Evolutionary conservation across 805 yeast genomes (phyloP), one percentile per base, ranked within the genome.

Genomic region (Wickerhamomyces pijperi): DNA sequence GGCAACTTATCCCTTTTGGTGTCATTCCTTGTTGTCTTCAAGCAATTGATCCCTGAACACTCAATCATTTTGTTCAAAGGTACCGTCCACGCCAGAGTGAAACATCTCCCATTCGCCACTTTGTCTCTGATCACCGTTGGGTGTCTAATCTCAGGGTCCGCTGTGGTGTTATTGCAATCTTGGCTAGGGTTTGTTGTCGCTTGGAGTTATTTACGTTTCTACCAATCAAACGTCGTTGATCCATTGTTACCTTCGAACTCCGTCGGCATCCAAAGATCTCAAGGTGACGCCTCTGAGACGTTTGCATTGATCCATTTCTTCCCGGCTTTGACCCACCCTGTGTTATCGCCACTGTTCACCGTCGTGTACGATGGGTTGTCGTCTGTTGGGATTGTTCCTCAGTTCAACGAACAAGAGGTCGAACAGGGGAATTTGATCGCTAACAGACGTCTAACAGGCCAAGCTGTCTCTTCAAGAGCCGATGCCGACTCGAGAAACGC

Each of bases 221-320:
- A 63, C 63, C 92, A 86, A 51, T 53, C 70, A 14, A 68, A 72
- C 35, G 59, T 64, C n/a, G 56, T 63, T 18, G 81, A 74, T 40
- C 78, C 75, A 34, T 55, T 67, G n/a, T 60, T 78, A 43, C 78
- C 82, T 41, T 16, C 33, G 6, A 31, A 31, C 19, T 31, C 33
- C 5, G 47, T 53, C 28, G 59, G 57, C 12, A 51, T 54, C 13
- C 53, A 47, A 28, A 54, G 67, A 19, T 60, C 78, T 11, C 58
- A 71, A 20, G 96, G 97, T 31, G 96, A 87, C 57, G 94, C 96
- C 0, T 78, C 92, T 0, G 96, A 88, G 48, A 82, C 90, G 1
- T 88, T 88, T 64, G 77, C 83, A 40, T 68, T 88, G 45, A 78
- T 79, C 25, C 80, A 81, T 49, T 85, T 88, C 56, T 88, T 88